phyloP scores from a whole-genome alignment of 2,329 filamentous ascomycete genomes.

The Plenodomus tracheiphilus region DNA sequence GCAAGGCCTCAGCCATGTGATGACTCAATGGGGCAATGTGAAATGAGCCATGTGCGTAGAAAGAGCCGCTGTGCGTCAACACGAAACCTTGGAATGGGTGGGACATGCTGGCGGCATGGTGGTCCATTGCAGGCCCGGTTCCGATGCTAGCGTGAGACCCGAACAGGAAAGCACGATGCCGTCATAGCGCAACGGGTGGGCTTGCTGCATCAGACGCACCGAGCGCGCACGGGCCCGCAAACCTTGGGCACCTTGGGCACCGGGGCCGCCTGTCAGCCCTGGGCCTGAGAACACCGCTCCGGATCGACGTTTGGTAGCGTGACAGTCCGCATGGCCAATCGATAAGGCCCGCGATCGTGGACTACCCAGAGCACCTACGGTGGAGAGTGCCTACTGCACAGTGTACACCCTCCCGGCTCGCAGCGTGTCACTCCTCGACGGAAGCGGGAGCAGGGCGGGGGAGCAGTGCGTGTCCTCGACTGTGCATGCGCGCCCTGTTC shows the following conservation, averaged over 20 bases:
- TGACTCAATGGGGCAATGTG: constrained; percentile 34
- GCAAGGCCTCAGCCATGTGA: constrained; percentile 37
- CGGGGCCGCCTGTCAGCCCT: constrained; percentile 44
- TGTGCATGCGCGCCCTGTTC: constrained; percentile 19
- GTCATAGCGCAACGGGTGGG: constrained; percentile 29
- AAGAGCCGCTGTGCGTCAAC: constrained; percentile 40
- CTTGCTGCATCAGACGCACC: constrained; percentile 24
- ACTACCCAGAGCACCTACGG: too few species aligned
- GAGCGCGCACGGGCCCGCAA: constrained; percentile 33
- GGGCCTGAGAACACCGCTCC: constrained; percentile 32
- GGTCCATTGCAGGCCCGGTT: constrained; percentile 21
- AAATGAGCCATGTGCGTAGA: constrained; percentile 41
- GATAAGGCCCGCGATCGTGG: constrained; percentile 40
- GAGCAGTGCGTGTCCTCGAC: constrained; percentile 18
- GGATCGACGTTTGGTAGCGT: constrained; percentile 42
- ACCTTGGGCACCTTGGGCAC: constrained; percentile 31
- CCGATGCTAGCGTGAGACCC: constrained; percentile 26
- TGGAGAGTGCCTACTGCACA: too few species aligned
- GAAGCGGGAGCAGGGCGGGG: constrained; percentile 19
- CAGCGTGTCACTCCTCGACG: constrained; percentile 25
- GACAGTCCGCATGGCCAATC: constrained; percentile 42
- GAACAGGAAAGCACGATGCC: constrained; percentile 35
- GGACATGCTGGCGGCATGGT: constrained; percentile 17
- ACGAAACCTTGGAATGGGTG: constrained; percentile 39
- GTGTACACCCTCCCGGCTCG: too few species aligned